A percentile compares a stretch with the other conserved stretches of the same genome.
These are phyloP conservation scores for Cercospora sp. DNA, from an alignment of 2,329 filamentous ascomycete species.

Conservation along the genomic window DNA sequence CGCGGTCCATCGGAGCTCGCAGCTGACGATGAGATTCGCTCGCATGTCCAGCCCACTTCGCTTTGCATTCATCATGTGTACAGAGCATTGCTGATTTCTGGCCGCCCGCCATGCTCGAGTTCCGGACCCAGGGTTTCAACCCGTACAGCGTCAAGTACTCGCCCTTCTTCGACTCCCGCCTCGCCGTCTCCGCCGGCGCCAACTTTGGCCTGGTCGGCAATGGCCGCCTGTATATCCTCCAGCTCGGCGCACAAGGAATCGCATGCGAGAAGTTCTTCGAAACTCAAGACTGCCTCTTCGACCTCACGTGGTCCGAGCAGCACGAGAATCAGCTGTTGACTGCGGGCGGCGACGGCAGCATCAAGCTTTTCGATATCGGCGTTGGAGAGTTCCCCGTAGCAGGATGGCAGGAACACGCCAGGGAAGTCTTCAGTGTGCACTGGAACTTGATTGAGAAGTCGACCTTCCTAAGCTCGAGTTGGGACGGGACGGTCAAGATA, in stretches of 20 bases:
- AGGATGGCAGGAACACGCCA: slow-evolving; percentile 89
- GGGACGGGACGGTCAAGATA: slow-evolving; percentile 95
- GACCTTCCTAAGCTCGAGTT: slow-evolving; percentile 85
- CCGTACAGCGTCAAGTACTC: slow-evolving; percentile 98
- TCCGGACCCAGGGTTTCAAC: slow-evolving; percentile 89
- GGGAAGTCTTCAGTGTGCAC: slow-evolving; percentile 87
- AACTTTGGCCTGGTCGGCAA: slow-evolving; percentile 98
- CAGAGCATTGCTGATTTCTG: not conserved
- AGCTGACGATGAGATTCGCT: not conserved
- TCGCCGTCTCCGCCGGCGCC: slow-evolving; percentile 85
- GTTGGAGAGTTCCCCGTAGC: slow-evolving; percentile 83
- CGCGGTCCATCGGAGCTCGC: slow-evolving; percentile 1
- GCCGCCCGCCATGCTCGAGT: slow-evolving; percentile 63
- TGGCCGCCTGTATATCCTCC: slow-evolving; percentile 81
- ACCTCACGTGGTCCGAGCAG: slow-evolving; percentile 90
- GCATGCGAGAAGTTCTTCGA: slow-evolving; percentile 87
- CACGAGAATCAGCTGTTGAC: slow-evolving; percentile 93
- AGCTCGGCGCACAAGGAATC: slow-evolving; percentile 79
- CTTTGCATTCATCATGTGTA: slow-evolving; percentile 5
- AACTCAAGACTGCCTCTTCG: slow-evolving; percentile 95
- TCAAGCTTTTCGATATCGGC: slow-evolving; percentile 89
- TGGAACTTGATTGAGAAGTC: slow-evolving; percentile 94
- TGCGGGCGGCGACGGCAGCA: slow-evolving; percentile 86
- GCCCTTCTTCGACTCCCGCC: slow-evolving; percentile 92
- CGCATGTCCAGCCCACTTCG: not conserved